A percentile compares a stretch with the other conserved stretches of the same genome.
These are phyloP conservation scores for Annulohypoxylon truncatum DNA, from an alignment of 2,329 filamentous ascomycete species.

Conservation along the genomic window DNA sequence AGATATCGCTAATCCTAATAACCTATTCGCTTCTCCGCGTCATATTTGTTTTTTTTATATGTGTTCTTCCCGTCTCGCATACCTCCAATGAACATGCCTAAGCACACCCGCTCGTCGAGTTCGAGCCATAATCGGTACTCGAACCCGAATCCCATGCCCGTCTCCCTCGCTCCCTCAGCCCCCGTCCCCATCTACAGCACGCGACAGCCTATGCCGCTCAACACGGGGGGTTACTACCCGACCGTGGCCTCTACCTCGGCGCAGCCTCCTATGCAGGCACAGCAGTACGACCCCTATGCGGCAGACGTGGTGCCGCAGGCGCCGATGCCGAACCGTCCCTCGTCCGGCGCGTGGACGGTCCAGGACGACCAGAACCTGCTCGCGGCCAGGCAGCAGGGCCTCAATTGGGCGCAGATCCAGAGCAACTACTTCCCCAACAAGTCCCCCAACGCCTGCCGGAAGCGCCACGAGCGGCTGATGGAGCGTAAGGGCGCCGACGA, in stretches of 20 bases:
- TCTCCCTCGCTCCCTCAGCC: constrained; percentile 55
- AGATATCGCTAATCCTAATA: constrained; percentile 48
- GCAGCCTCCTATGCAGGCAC: constrained; percentile 52
- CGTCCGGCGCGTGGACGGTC: constrained; percentile 76
- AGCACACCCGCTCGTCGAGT: constrained; percentile 57
- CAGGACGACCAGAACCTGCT: constrained; percentile 81
- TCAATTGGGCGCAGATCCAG: constrained; percentile 88
- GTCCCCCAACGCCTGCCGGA: constrained; percentile 85
- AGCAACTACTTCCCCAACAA: constrained; percentile 81
- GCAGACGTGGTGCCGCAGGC: constrained; percentile 51
- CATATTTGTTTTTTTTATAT: constrained; percentile 30
- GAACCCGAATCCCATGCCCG: constrained; percentile 51
- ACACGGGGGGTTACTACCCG: constrained; percentile 54
- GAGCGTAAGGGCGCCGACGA: constrained; percentile 79
- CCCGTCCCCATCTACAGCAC: constrained; percentile 57
- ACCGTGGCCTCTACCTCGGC: constrained; percentile 50
- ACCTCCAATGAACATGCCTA: constrained; percentile 56
- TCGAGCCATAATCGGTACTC: constrained; percentile 52
- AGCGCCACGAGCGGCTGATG: constrained; percentile 86
- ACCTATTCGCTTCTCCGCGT: constrained; percentile 23
- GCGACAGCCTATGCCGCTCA: constrained; percentile 54
- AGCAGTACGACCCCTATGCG: constrained; percentile 57
- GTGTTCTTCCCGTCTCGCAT: constrained; percentile 28
- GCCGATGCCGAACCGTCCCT: constrained; percentile 62
- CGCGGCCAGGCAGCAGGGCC: constrained; percentile 75